Base-by-base conservation (phyloP, 495 filamentous ascomycete species). In the Neohortaea acidophila region DNA sequence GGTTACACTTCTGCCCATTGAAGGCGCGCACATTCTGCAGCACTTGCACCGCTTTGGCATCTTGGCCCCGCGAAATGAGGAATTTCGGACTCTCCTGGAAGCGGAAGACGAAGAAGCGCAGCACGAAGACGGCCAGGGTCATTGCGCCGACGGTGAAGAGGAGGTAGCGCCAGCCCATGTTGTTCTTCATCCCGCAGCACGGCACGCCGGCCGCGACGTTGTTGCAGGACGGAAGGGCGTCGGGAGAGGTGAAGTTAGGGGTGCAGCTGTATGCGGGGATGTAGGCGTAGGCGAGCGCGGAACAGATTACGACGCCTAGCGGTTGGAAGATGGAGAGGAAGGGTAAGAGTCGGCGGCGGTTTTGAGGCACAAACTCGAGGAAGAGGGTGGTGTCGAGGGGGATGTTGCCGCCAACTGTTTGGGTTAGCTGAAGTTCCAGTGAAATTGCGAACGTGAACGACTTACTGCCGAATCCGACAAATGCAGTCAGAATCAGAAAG, bases 81-180 rank as follows among this genome's bases (percentile, higher is more conserved):
- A 56, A 68, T 36, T 67, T 66, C 0, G 65, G 65, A 2, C 55
- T 59, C 47, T 68, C 63, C 35, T 64, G 55, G 31, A 68, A 64
- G 20, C 37, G 34, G 41, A 68, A 68, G 20, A 65, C 43, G 1
- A 62, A 43, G 27, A 65, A 64, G 9, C 64, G 60, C 1, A 66
- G 43, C 44, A 64, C 46, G 44, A 66, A 66, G 14, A 66, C 53
- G n/a, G 54, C 33, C 1, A 67, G 48, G 5, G 60, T 61, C 33
- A 67, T 55, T 1, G 44, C 53, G 8, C 64, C 64, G 4, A 66
- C 34, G 4, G 57, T 59, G 35, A 55, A 70, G 45, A 63, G 56
- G 9, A 70, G 53, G 43, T 73, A 73, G 11, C 70, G 60, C 70
- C 70, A 74, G 3, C 69, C 69, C 45, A 56, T 55, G 48, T 72